Percentiles rank a stretch among this genome's conserved stretches.
Evolutionary conservation across 2,329 filamentous ascomycete genomes (phyloP).

Genomic region (Thelonectria olida): DNA sequence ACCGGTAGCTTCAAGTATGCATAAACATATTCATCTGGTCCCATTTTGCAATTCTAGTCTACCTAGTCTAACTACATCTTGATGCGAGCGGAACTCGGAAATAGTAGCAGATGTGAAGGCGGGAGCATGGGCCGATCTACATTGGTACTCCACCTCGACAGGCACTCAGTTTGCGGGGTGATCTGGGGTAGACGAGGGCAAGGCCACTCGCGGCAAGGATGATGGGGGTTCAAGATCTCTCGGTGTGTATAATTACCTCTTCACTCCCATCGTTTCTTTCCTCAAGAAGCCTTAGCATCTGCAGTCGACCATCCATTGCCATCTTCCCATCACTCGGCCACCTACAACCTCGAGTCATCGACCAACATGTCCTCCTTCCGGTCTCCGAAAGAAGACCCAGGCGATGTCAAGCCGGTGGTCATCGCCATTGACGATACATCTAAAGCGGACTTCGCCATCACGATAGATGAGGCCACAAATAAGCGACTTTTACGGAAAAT

Average conservation of each 20-base stretch:
- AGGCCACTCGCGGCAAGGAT: background rate
- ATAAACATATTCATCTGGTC: background rate
- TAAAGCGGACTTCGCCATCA: background rate
- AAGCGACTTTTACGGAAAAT: constrained; percentile 29
- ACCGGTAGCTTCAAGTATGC: background rate
- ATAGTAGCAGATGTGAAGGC: background rate
- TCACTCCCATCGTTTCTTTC: background rate
- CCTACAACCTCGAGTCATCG: background rate
- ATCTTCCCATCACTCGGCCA: background rate
- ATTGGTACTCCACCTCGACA: background rate
- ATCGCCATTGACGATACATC: constrained; percentile 7
- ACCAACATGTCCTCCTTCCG: background rate
- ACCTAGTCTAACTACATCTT: too few species aligned
- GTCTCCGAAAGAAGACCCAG: background rate
- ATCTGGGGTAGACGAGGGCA: constrained; percentile 11
- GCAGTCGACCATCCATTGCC: too few species aligned
- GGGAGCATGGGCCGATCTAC: constrained; percentile 5
- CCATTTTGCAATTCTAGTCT: background rate
- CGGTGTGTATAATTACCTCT: background rate
- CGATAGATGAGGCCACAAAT: constrained; percentile 22
- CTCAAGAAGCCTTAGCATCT: background rate
- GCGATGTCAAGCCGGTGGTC: constrained; percentile 13
- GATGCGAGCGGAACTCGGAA: constrained; percentile 1
- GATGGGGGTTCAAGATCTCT: background rate
- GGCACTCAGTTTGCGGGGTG: constrained; percentile 2